A percentile compares a stretch with the other conserved stretches of the same genome.
Evolutionary conservation across 441 rosid species (phyloP).

Genomic region (Breynia disticha): DNA sequence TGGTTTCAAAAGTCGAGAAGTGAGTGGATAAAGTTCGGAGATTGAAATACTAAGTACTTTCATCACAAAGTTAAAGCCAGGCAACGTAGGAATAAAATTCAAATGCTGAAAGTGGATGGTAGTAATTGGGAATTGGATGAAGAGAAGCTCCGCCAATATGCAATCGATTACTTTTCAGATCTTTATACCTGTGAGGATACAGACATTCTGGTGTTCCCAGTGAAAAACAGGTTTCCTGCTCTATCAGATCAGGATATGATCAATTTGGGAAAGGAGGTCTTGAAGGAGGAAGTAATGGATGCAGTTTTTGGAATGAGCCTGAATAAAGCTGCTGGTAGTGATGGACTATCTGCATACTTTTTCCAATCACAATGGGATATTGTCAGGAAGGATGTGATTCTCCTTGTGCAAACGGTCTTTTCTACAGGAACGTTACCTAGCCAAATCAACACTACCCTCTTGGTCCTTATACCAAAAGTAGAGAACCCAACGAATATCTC

Average conservation of each 20-base stretch:
- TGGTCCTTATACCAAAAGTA: not conserved
- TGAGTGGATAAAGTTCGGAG: not conserved
- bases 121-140: not conserved
- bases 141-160: not conserved
- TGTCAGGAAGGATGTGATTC: not conserved
- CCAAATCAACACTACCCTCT: not conserved
- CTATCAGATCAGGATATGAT: too few species aligned
- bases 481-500: not conserved
- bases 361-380: not conserved
- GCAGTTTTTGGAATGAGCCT: not conserved
- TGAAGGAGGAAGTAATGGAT: not conserved
- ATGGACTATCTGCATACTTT: not conserved
- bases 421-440: not conserved
- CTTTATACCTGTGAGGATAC: not conserved
- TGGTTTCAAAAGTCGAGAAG: not conserved
- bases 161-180: not conserved
- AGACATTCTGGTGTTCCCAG: too few species aligned
- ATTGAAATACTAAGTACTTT: constrained; percentile 2
- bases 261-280: too few species aligned
- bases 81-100: not conserved
- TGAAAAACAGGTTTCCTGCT: not conserved
- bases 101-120: not conserved
- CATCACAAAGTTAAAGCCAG: not conserved
- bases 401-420: not conserved
- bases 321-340: not conserved